A percentile compares a stretch with the other conserved stretches of the same genome.
Conservation (phyloP, 768 basidiomycete species). For the Mycena kentingensis region DNA sequence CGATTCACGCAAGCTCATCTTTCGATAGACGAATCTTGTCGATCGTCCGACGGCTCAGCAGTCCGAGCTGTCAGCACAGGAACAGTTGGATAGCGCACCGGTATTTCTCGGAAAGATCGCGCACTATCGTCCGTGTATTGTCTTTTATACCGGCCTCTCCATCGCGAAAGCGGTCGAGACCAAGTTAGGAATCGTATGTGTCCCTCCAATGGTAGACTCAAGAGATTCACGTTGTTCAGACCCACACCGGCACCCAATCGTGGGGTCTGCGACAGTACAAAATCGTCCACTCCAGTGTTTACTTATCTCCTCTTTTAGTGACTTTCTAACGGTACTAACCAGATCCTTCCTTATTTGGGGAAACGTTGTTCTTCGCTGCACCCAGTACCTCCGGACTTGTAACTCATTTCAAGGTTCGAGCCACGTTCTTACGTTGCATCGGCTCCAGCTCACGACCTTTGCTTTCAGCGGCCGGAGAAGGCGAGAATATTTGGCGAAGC, state of each 20-base stretch:
- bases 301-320: background rate
- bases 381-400: constrained; percentile 80
- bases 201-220: background rate
- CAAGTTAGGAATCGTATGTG: constrained; percentile 22
- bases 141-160: constrained; percentile 78
- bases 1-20: background rate
- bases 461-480: constrained; percentile 17
- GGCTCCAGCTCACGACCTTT: background rate
- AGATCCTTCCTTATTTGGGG: constrained; percentile 24
- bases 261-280: constrained; percentile 55
- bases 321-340: background rate
- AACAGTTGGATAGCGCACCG: constrained; percentile 58
- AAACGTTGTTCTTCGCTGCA: constrained; percentile 75
- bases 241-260: constrained; percentile 25
- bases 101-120: constrained; percentile 60
- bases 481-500: constrained; percentile 19
- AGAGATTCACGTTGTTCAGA: constrained; percentile 1
- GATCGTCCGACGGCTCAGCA: constrained; percentile 66
- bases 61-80: constrained; percentile 53
- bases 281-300: constrained; percentile 37
- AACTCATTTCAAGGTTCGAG: constrained; percentile 65
- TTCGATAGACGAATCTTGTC: constrained; percentile 70
- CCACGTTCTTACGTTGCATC: background rate
- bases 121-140: constrained; percentile 57
- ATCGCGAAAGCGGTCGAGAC: constrained; percentile 49